Percentiles rank a stretch among this genome's conserved stretches.
Conservation (phyloP, 148 eudicot genomes). For the Amaranthus hypochondriacus region DNA sequence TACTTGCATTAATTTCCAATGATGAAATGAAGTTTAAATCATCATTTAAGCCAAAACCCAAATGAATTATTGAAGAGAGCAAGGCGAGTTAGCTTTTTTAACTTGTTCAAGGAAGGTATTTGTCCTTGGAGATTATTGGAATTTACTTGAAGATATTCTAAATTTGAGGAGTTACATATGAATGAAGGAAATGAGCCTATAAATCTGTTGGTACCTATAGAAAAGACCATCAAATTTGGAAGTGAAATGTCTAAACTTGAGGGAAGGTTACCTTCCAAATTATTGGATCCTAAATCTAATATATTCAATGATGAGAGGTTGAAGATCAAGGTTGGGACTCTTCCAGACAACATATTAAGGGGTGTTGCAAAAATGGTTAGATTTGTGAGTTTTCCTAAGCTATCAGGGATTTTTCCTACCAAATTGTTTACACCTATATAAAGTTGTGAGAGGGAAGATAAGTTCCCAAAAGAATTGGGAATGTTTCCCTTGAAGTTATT, state of each 20-base stretch:
- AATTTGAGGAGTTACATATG: neutral
- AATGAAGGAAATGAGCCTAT: neutral
- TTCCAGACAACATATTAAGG: neutral
- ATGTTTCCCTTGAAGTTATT: neutral
- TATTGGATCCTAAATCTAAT: neutral
- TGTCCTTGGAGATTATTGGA: neutral
- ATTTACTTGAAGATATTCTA: neutral
- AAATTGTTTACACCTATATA: neutral
- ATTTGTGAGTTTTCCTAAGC: neutral
- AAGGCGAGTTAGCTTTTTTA: neutral
- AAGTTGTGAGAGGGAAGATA: neutral
- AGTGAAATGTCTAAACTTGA: neutral
- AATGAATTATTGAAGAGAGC: slow-evolving; percentile 12
- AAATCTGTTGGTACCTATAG: neutral
- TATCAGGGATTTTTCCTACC: slow-evolving; percentile 3
- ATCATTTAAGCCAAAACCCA: slow-evolving; percentile 3
- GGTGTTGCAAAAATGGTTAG: neutral
- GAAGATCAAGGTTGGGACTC: slow-evolving; percentile 9
- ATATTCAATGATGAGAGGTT: neutral
- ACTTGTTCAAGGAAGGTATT: neutral
- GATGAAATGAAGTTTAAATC: slow-evolving; percentile 25
- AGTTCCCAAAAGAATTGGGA: neutral
- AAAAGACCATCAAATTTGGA: neutral
- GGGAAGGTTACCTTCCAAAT: slow-evolving; percentile 12
- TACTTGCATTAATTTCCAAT: slow-evolving; percentile 19